A percentile compares a stretch with the other conserved stretches of the same genome.
phyloP scores from a whole-genome alignment of 139 green algal species.

The Nannochloris sp. region DNA sequence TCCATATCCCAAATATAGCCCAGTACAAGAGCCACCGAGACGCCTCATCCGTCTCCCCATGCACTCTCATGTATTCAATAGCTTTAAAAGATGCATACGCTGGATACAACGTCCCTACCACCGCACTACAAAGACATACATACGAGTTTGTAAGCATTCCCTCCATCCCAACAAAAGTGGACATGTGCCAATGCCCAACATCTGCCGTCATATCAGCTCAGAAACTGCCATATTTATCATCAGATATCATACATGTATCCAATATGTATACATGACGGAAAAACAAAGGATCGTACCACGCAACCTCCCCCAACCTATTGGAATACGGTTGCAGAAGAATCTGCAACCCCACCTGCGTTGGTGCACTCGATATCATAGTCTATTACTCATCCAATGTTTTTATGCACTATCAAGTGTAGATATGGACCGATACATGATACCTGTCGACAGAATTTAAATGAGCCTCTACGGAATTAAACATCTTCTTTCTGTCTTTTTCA shows the following conservation, averaged over 20 bases:
- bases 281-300: conserved; percentile 12
- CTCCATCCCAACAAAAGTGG: background rate
- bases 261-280: background rate
- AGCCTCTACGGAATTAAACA: too few relatives aligned
- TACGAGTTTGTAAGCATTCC: background rate
- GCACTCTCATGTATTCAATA: conserved; percentile 10
- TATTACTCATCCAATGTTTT: background rate
- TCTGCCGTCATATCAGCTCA: too few relatives aligned
- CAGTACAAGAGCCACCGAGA: conserved; percentile 17
- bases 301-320: conserved; percentile 11
- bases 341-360: conserved; percentile 14
- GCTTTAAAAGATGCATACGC: conserved; percentile 29
- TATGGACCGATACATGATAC: too few relatives aligned
- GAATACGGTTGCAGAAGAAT: conserved; percentile 28
- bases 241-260: background rate
- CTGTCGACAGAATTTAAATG: too few relatives aligned
- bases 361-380: background rate
- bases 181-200: background rate
- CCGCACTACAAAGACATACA: conserved; percentile 6
- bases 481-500: too few relatives aligned
- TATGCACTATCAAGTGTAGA: background rate
- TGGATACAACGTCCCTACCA: conserved; percentile 21
- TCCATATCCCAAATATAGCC: conserved; percentile 15
- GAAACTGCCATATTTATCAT: background rate
- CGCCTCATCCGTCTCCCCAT: background rate